phyloP scores from a whole-genome alignment of 2,329 filamentous ascomycete species.

The Orbilia blumenaviensis region DNA sequence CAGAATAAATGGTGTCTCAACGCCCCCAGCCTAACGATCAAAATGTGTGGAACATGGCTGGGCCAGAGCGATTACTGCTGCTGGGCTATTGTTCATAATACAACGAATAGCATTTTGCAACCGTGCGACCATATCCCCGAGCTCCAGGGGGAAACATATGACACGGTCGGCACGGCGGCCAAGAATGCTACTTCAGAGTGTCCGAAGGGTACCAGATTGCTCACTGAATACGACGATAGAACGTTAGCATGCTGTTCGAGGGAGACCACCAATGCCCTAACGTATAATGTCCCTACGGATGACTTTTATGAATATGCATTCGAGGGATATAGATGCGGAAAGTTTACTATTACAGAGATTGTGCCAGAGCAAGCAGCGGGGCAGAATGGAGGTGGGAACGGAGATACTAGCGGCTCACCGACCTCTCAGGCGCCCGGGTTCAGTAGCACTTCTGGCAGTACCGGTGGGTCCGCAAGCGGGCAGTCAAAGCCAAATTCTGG shows the following conservation, averaged over 20 bases:
- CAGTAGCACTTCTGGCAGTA: not conserved
- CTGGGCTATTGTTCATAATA: not conserved
- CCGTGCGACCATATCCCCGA: not conserved
- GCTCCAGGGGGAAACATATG: not conserved
- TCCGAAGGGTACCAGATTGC: not conserved
- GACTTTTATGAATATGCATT: not conserved
- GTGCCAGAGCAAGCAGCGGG: not conserved
- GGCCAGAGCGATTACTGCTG: not conserved
- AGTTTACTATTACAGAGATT: not conserved
- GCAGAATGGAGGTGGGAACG: too few relatives aligned
- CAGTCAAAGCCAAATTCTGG: not conserved
- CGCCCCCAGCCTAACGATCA: not conserved
- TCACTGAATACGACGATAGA: not conserved
- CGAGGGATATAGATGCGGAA: not conserved
- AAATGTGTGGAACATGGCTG: slow-evolving; percentile 1
- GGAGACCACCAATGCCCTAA: not conserved
- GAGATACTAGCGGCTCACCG: not conserved
- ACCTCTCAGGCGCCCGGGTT: not conserved
- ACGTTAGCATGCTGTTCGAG: not conserved
- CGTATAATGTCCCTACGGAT: not conserved
- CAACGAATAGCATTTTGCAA: not conserved
- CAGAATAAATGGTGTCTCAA: slow-evolving; percentile 5
- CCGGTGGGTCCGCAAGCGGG: not conserved
- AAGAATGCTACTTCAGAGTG: not conserved
- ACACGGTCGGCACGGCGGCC: not conserved